Evolutionary conservation across 148 eudicot genomes (phyloP), one percentile per base, ranked within the genome.

Genomic region (Silene conica): DNA sequence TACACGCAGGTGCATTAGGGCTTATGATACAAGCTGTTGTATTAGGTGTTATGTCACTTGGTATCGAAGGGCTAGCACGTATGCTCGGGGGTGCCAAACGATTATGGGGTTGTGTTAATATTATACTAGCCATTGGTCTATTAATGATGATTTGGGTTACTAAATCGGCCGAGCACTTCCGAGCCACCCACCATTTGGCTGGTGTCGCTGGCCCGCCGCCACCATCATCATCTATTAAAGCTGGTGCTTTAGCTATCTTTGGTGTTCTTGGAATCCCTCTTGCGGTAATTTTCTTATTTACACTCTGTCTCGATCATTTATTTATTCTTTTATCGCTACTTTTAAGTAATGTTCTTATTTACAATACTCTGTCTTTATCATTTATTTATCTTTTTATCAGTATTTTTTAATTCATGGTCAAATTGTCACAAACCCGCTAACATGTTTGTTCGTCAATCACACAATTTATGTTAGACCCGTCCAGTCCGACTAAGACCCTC

Each of bases 241-340:
- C 62, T 20, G 87, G 86, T 7, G 90, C 92, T 0, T 69, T 88
- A 65, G 80, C 82, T 57, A 73, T 90, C 20, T 90, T 90, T 56
- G 83, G 85, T 3, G 75, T 86, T 8, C 76, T 88, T 63, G 93
- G 93, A 11, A 82, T 87, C 45, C 93, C 93, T 48, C 87, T 83
- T 11, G 87, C 90, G 84, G 93, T 89, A 71, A 72, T 81, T 7
- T 22, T 43, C 4, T 20, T 69, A 8, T 46, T 41, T 20, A 8
- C 3, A n/a, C 31, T 11, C 67, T 63, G 13, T 22, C 26, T 61
- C 26, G 0, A 9, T 58, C 25, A n/a, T 58, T 55, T n/a, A n/a
- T 5, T 8, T 20, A 20, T n/a, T n/a, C n/a, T n/a, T n/a, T n/a
- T n/a, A n/a, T n/a, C n/a, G n/a, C n/a, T n/a, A n/a, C n/a, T n/a